These are phyloP conservation scores for Neurospora sp. DNA, from an alignment of 495 filamentous ascomycete species.

Conservation along the genomic window DNA sequence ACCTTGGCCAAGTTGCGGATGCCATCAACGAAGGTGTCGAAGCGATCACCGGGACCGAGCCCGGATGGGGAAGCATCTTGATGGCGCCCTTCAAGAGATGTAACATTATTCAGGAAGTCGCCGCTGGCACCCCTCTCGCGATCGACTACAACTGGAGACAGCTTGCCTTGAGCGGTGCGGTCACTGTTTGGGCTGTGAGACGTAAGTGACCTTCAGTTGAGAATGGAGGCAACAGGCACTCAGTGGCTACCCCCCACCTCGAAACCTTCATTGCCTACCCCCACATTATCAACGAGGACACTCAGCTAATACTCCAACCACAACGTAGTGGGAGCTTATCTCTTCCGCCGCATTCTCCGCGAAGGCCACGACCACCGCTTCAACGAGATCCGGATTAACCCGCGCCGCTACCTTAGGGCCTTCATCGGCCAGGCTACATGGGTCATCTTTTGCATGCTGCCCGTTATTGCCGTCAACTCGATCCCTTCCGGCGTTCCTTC, in stretches of 20 bases:
- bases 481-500: conserved; percentile 42
- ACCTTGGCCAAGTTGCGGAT: conserved; percentile 17
- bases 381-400: conserved; percentile 44
- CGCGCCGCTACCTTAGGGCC: conserved; percentile 41
- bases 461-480: conserved; percentile 48
- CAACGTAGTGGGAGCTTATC: conserved; percentile 44
- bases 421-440: conserved; percentile 52
- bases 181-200: conserved; percentile 47
- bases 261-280: neutral
- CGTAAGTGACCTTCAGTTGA: conserved; percentile 24
- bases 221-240: neutral
- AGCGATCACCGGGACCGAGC: neutral
- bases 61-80: neutral
- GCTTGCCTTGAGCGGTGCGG: conserved; percentile 44
- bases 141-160: conserved; percentile 51
- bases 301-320: neutral
- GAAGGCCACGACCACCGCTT: conserved; percentile 51
- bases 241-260: neutral
- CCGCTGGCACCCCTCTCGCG: conserved; percentile 33
- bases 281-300: neutral
- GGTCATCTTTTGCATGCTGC: conserved; percentile 52
- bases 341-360: conserved; percentile 44
- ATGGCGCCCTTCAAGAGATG: neutral
- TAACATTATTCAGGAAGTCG: conserved; percentile 8
- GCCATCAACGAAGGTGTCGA: neutral